A percentile compares a stretch with the other conserved stretches of the same genome.
These are phyloP conservation scores for Chloranthus sessilifolius DNA, from an alignment of 164 flowering plant genomes.

Conservation along the genomic window DNA sequence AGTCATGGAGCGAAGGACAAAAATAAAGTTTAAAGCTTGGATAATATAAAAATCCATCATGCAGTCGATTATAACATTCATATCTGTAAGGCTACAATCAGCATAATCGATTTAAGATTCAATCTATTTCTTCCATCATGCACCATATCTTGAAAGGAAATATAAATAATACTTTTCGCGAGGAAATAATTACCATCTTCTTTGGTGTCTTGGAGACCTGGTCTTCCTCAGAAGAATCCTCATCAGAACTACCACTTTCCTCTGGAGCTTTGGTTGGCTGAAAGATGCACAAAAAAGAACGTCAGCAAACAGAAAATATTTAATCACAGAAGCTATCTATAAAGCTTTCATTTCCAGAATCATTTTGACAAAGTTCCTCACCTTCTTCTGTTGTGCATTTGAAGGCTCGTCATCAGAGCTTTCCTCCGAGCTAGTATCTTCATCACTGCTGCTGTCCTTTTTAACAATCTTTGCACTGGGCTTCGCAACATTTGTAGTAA, in stretches of 20 bases:
- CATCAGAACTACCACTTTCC: constrained; percentile 31
- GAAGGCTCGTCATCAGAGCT: constrained; percentile 8
- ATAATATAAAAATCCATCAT: too few relatives aligned
- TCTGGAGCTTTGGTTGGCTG: constrained; percentile 15
- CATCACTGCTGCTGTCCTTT: constrained; percentile 9
- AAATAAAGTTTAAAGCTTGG: too few relatives aligned
- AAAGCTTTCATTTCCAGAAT: too few relatives aligned
- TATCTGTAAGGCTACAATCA: too few relatives aligned
- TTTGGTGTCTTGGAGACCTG: constrained; percentile 34
- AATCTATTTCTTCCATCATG: too few relatives aligned
- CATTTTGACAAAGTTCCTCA: too few relatives aligned
- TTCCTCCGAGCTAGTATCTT: constrained; percentile 8
- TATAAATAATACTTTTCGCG: too few relatives aligned
- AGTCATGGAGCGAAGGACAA: too few relatives aligned
- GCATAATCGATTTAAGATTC: too few relatives aligned
- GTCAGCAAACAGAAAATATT: too few relatives aligned
- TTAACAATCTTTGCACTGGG: constrained; percentile 1
- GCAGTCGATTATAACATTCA: too few relatives aligned
- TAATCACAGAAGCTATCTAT: too few relatives aligned
- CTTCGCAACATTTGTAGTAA: constrained; percentile 1
- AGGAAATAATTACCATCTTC: constrained; percentile 23
- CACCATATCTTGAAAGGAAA: neutral
- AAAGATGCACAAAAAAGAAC: neutral
- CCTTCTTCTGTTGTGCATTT: constrained; percentile 8
- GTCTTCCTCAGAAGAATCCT: constrained; percentile 33